Evolutionary conservation across 345 rosid genomes (phyloP).

Genomic region (Schrenkiella parvula): DNA sequence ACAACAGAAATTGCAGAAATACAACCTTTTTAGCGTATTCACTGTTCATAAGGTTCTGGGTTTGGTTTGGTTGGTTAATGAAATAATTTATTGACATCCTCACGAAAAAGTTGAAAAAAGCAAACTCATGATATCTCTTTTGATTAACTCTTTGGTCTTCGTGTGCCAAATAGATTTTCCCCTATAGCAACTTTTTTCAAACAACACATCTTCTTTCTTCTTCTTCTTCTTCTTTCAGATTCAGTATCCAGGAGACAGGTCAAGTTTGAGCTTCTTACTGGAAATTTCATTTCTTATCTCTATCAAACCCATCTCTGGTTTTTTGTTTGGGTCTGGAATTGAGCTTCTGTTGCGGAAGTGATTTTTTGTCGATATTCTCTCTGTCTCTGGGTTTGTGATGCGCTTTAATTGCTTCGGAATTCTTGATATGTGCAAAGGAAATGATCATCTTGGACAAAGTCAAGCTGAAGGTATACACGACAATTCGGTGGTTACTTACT

Average conservation of each 20-base stretch:
- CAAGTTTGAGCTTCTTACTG: background rate
- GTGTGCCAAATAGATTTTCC: background rate
- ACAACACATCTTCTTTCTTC: background rate
- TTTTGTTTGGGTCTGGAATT: background rate
- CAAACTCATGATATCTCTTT: constrained; percentile 20
- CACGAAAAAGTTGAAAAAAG: constrained; percentile 18
- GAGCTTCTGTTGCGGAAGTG: background rate
- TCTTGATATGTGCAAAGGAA: constrained; percentile 37
- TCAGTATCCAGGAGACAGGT: background rate
- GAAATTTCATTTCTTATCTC: background rate
- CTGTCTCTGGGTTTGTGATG: constrained; percentile 40
- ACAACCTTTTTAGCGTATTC: background rate
- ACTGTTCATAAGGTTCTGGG: constrained; percentile 6
- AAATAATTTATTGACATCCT: constrained; percentile 20
- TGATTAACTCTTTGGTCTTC: background rate
- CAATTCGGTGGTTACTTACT: background rate
- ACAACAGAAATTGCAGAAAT: background rate
- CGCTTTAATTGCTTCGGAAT: constrained; percentile 48
- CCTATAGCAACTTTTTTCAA: background rate
- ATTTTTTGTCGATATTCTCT: background rate
- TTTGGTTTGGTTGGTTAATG: constrained; percentile 3
- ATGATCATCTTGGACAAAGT: constrained; percentile 18
- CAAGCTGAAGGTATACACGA: constrained; percentile 48
- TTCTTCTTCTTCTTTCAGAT: constrained; percentile 1
- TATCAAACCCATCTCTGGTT: background rate